A percentile compares a stretch with the other conserved stretches of the same genome.
Conservation (phyloP, 257 asterid species). For the Salvia miltiorrhiza region DNA sequence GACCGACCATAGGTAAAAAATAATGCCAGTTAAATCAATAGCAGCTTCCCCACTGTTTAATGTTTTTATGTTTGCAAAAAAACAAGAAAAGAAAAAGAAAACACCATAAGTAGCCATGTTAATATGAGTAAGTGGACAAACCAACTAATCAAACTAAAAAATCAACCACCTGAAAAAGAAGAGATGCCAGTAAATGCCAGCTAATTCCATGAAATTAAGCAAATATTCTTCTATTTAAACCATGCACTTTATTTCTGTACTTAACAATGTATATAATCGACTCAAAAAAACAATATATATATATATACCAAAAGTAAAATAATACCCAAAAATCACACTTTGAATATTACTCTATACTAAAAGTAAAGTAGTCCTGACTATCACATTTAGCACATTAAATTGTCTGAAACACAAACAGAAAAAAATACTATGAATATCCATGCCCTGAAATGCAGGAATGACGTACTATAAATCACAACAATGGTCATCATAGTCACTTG, state of each 20-base stretch:
- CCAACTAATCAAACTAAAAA: no score
- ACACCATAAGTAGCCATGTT: not conserved
- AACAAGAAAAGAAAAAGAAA: no score
- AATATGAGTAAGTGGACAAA: not conserved
- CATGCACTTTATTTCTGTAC: not conserved
- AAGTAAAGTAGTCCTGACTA: no score
- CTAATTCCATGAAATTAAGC: not conserved
- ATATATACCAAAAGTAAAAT: no score
- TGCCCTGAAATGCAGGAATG: not conserved
- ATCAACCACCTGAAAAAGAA: not conserved
- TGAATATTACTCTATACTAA: no score
- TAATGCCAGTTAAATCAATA: not conserved
- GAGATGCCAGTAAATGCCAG: not conserved
- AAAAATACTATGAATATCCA: not conserved
- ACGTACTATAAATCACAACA: not conserved
- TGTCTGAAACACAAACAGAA: not conserved
- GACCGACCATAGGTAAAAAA: not conserved
- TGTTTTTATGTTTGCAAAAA: not conserved
- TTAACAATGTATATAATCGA: not conserved
- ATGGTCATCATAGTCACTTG: not conserved
- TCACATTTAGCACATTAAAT: no score
- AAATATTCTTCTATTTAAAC: not conserved
- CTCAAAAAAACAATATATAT: no score
- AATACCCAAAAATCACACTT: no score
- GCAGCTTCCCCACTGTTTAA: conserved; percentile 7